A percentile compares a stretch with the other conserved stretches of the same genome.
Evolutionary conservation across 768 basidiomycete genomes (phyloP).

Genomic region (Suillus subalutaceus): DNA sequence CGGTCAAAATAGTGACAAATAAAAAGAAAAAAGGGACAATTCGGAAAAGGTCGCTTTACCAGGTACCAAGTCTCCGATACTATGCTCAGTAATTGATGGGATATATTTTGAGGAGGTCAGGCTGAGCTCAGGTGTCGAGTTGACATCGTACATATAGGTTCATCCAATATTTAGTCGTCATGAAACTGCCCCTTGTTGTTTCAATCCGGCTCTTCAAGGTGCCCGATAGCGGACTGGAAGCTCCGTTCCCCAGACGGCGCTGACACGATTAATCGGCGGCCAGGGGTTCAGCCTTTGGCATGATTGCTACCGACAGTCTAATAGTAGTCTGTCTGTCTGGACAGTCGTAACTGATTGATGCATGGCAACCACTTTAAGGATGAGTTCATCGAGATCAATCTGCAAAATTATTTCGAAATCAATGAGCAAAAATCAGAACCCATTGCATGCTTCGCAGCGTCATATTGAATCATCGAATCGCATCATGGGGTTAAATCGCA

Average conservation of each 20-base stretch:
- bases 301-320: background rate
- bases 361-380: background rate
- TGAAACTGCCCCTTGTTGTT: background rate
- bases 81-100: background rate
- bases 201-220: background rate
- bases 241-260: background rate
- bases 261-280: background rate
- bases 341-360: background rate
- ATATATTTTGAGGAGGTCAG: background rate
- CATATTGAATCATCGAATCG: background rate
- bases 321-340: background rate
- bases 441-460: background rate
- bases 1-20: background rate
- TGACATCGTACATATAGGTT: background rate
- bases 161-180: background rate
- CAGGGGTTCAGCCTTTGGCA: background rate
- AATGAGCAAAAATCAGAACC: background rate
- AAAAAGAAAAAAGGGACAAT: background rate
- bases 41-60: background rate
- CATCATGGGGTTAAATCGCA: background rate
- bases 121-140: background rate
- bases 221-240: background rate
- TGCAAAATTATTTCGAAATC: background rate
- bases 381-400: background rate
- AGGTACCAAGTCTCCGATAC: background rate